Conservation (phyloP, 2,329 filamentous ascomycete genomes). For the Pseudogymnoascus sp. region DNA sequence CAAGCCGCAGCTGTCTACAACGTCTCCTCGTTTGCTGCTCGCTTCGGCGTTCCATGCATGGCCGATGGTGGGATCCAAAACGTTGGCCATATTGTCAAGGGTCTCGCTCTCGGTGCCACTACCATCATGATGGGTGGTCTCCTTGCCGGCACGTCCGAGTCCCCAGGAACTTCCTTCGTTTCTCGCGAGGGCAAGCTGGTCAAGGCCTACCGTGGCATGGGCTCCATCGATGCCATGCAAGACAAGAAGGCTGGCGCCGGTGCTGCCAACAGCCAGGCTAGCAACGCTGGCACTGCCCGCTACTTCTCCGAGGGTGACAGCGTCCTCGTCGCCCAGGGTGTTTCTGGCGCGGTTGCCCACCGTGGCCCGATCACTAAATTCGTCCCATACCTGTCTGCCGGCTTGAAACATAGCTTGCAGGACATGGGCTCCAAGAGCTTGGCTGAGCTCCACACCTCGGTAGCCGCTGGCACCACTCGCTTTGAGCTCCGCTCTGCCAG, state of each 20-base stretch:
- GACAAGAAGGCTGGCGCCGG: constrained; percentile 87
- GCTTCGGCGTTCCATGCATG: constrained; percentile 95
- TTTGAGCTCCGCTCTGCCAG: constrained; percentile 93
- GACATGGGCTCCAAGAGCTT: constrained; percentile 85
- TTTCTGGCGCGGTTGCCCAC: constrained; percentile 77
- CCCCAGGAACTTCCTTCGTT: constrained; percentile 92
- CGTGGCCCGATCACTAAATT: constrained; percentile 85
- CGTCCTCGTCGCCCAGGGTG: constrained; percentile 91
- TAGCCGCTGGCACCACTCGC: constrained; percentile 65
- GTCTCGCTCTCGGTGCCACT: constrained; percentile 83
- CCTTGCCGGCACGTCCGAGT: constrained; percentile 93
- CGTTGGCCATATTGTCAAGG: constrained; percentile 98
- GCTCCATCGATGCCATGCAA: constrained; percentile 98
- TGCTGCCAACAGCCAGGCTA: constrained; percentile 62
- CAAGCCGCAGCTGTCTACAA: constrained; percentile 90
- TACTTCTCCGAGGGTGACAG: constrained; percentile 98
- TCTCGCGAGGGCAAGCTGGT: constrained; percentile 95
- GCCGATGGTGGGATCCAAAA: constrained; percentile 98
- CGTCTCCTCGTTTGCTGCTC: constrained; percentile 79
- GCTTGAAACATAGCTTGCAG: constrained; percentile 95
- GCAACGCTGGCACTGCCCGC: constrained; percentile 90
- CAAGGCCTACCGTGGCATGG: constrained; percentile 99
- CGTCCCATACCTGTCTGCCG: constrained; percentile 87
- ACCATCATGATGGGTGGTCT: constrained; percentile 99
- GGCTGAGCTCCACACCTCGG: constrained; percentile 64